A percentile compares a stretch with the other conserved stretches of the same genome.
Evolutionary conservation across 805 yeast genomes (phyloP).

Genomic region (Millerozyma acaciae): DNA sequence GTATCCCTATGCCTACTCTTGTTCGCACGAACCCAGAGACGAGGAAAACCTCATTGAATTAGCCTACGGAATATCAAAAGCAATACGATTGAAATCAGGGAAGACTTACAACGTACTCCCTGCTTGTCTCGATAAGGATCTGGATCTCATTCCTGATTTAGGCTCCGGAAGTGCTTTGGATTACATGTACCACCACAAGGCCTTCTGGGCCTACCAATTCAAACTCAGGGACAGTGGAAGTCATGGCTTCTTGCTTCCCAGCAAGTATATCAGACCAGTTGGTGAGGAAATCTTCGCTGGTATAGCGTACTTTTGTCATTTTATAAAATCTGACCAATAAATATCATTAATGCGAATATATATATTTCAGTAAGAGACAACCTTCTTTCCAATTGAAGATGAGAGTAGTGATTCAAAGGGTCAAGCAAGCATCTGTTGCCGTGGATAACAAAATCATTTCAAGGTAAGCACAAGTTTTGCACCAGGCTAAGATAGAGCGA

Average conservation of each 20-base stretch:
- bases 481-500: too few species aligned
- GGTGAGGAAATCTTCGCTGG: conserved; percentile 73
- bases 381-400: conserved; percentile 29
- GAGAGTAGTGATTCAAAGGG: conserved; percentile 91
- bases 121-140: conserved; percentile 76
- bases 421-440: conserved; percentile 81
- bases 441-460: conserved; percentile 73
- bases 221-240: conserved; percentile 78
- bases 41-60: conserved; percentile 76
- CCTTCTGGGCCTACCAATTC: conserved; percentile 80
- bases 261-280: conserved; percentile 66
- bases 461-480: conserved; percentile 29
- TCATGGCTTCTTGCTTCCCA: conserved; percentile 78
- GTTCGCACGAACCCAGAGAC: conserved; percentile 70
- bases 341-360: background rate
- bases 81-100: conserved; percentile 62
- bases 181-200: conserved; percentile 77
- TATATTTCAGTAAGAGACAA: background rate
- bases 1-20: conserved; percentile 79
- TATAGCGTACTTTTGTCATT: conserved; percentile 54
- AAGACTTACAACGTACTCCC: conserved; percentile 65
- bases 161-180: conserved; percentile 82
- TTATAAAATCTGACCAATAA: conserved; percentile 26
- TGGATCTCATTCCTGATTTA: conserved; percentile 66
- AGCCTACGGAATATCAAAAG: conserved; percentile 75